These are phyloP conservation scores for Boechera retrofracta DNA, from an alignment of 345 rosid genomes.

Conservation along the genomic window DNA sequence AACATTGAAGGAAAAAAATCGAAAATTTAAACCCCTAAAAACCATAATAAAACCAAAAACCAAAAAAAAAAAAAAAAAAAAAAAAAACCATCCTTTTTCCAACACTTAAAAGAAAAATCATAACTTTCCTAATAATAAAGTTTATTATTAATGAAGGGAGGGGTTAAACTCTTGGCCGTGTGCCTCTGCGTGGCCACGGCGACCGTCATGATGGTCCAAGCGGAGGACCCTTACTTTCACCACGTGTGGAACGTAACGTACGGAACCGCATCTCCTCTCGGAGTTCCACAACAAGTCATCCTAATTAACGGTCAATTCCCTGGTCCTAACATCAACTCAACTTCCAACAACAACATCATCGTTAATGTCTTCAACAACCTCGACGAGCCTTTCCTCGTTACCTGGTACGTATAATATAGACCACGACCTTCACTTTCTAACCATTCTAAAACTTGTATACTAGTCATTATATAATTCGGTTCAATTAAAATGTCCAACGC, in stretches of 20 bases:
- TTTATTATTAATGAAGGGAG: slow-evolving; percentile 38
- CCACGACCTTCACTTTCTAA: too few relatives aligned
- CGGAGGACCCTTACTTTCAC: slow-evolving; percentile 66
- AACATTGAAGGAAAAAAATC: slow-evolving; percentile 17
- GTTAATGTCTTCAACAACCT: slow-evolving; percentile 76
- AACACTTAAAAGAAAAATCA: slow-evolving; percentile 13
- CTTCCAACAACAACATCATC: slow-evolving; percentile 70
- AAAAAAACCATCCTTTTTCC: not conserved
- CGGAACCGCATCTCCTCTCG: slow-evolving; percentile 49
- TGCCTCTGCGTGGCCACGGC: slow-evolving; percentile 45
- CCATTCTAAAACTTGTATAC: too few relatives aligned
- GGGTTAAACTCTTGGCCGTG: slow-evolving; percentile 41
- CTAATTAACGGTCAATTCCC: slow-evolving; percentile 80
- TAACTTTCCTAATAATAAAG: not conserved
- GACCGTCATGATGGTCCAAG: slow-evolving; percentile 45
- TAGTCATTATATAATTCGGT: too few relatives aligned
- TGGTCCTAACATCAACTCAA: slow-evolving; percentile 77
- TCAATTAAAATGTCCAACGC: too few relatives aligned
- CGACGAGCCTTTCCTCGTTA: slow-evolving; percentile 63
- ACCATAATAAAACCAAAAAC: not conserved
- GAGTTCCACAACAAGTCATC: slow-evolving; percentile 69
- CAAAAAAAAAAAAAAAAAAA: not conserved
- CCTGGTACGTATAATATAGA: slow-evolving; percentile 23
- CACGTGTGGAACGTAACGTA: slow-evolving; percentile 70
- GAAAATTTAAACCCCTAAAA: slow-evolving; percentile 6